Conservation (phyloP, 108 stramenopile species). For the Seminavis robusta region DNA sequence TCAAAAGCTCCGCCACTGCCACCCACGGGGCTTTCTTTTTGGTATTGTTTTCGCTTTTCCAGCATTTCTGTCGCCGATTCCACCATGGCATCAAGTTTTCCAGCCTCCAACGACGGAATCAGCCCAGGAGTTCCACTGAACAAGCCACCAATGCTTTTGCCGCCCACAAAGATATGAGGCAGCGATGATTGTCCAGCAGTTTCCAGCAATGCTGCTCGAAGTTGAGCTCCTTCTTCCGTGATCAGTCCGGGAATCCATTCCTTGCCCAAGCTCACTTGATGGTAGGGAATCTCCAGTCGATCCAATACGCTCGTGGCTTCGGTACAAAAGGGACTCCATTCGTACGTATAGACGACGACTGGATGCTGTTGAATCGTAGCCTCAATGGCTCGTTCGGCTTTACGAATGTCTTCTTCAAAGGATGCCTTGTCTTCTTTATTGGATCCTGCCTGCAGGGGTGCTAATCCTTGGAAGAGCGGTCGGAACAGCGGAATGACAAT, state of each 20-base stretch:
- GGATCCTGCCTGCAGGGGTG: constrained; percentile 61
- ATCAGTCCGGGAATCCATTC: constrained; percentile 76
- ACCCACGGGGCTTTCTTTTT: too few species aligned
- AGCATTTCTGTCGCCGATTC: not conserved
- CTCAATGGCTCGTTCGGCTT: constrained; percentile 43
- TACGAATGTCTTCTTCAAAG: constrained; percentile 30
- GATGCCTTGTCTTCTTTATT: constrained; percentile 22
- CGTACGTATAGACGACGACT: constrained; percentile 70
- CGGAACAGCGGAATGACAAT: constrained; percentile 35
- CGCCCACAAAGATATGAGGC: constrained; percentile 64
- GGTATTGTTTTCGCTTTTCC: too few species aligned
- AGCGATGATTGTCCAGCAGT: constrained; percentile 76
- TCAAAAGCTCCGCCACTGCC: too few species aligned
- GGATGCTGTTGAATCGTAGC: constrained; percentile 15
- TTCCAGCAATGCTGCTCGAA: constrained; percentile 50
- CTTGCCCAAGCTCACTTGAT: constrained; percentile 46
- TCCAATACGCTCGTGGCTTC: constrained; percentile 56
- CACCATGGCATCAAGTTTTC: constrained; percentile 7
- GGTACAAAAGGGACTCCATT: constrained; percentile 58
- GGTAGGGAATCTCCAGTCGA: constrained; percentile 38
- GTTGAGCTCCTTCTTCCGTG: constrained; percentile 28
- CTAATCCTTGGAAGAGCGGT: constrained; percentile 40
- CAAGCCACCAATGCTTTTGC: constrained; percentile 58
- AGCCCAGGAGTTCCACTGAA: constrained; percentile 65
- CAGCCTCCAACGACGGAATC: constrained; percentile 45